These are phyloP conservation scores for Apiospora hydei DNA, from an alignment of 2,329 filamentous ascomycete genomes.

Conservation along the genomic window DNA sequence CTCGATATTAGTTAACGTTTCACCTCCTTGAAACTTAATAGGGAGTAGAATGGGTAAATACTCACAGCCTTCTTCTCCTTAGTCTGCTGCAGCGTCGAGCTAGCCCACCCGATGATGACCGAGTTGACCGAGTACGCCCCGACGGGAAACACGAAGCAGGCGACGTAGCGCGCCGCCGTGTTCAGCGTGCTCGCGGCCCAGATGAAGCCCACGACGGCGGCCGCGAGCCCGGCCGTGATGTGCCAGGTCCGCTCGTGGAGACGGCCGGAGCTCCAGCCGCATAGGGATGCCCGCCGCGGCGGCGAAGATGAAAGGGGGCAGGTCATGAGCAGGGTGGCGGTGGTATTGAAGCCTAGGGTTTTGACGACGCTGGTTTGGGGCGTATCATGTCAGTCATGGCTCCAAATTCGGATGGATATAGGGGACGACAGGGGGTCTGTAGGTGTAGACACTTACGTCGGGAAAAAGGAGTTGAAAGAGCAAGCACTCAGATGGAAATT, in stretches of 20 bases:
- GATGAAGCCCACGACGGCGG: slow-evolving; percentile 24
- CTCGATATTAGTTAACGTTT: not conserved
- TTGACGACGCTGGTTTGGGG: slow-evolving; percentile 16
- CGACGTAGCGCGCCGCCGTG: slow-evolving; percentile 48
- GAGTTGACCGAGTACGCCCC: slow-evolving; percentile 54
- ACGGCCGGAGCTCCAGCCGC: slow-evolving; percentile 22
- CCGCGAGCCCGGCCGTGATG: slow-evolving; percentile 11
- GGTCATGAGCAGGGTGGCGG: slow-evolving; percentile 22
- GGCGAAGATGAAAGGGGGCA: slow-evolving; percentile 24
- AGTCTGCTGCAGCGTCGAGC: slow-evolving; percentile 51
- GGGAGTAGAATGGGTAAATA: not conserved
- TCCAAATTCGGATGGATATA: too few species aligned
- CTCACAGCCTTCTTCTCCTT: slow-evolving; percentile 55
- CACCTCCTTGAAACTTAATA: too few species aligned
- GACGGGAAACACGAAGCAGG: slow-evolving; percentile 50
- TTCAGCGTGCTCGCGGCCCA: slow-evolving; percentile 45
- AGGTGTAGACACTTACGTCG: slow-evolving; percentile 38
- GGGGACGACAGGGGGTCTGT: not conserved
- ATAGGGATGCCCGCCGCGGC: slow-evolving; percentile 7
- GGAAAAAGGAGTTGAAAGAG: slow-evolving; percentile 55
- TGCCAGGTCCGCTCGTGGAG: slow-evolving; percentile 25
- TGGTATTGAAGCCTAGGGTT: slow-evolving; percentile 23
- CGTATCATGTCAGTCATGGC: not conserved
- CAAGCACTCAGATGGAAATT: slow-evolving; percentile 61
- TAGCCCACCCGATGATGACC: slow-evolving; percentile 55